Evolutionary conservation across 2,329 filamentous ascomycete species (phyloP), one percentile per base, ranked within the genome.

Genomic region (Pseudonectria foliicola): DNA sequence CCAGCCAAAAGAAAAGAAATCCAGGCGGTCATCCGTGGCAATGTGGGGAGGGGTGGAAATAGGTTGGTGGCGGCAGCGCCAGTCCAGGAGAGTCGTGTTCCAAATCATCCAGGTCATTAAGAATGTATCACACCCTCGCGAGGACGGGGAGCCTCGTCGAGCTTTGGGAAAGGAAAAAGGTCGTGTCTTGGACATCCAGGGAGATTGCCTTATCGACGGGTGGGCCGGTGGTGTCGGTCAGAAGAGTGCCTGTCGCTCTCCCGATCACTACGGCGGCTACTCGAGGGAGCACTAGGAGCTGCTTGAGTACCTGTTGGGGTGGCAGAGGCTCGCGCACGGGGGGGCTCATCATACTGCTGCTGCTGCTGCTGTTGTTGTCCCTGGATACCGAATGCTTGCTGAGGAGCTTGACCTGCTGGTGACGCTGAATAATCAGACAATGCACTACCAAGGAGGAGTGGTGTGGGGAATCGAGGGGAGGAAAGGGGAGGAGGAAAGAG

Each of bases 331-430:
- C 64, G 57, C 45, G 57, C 46, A 41, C 58, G 60, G 46, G 66
- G 64, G 54, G 62, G 49, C 45, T 62, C 61, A 43, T 71, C 70
- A 68, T 72, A 75, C 63, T n/a, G n/a, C n/a, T n/a, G n/a, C n/a
- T n/a, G n/a, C n/a, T n/a, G n/a, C n/a, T n/a, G n/a, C n/a, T n/a
- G n/a, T n/a, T 71, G 68, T 60, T 63, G 62, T 50, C 62, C 68
- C 59, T 67, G 66, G 45, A 56, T 43, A 44, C 60, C 49, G 56
- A 63, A 72, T 42, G 60, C 56, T 50, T 59, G 54, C 39, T 46
- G 53, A 30, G 52, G 44, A 30, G 51, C 40, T 44, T 59, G 59
- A 57, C 66, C 67, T 64, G 70, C 68, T 59, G 67, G 63, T 53
- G 68, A 71, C 53, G 66, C 68, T 72, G 71, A 55, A 68, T 56